Evolutionary conservation across 1,284 basidiomycete species (phyloP), one percentile per base, ranked within the genome.

Genomic region (Cryptococcus sp.): DNA sequence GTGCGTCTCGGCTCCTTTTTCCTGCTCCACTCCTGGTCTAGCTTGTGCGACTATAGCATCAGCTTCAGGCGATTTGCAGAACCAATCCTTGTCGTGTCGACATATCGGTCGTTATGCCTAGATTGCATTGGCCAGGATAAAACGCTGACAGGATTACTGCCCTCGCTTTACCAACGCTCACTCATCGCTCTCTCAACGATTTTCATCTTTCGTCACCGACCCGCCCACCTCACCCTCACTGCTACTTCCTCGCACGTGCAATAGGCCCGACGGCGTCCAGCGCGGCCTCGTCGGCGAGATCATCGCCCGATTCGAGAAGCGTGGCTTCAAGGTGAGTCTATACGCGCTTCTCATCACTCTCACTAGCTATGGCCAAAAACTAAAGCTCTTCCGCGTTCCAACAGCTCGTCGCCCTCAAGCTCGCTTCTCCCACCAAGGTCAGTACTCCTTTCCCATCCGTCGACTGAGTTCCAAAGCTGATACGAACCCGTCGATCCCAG

Each of bases 231-330:
- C 45, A 22, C 25, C 42, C 38, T 17, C n/a, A 27, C 45, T 25
- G 40, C 39, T 22, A 48, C 5, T 59, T 23, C 48, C 22, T 30
- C 55, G 25, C 49, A 22, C 35, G 54, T 46, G 38, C 48, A 25
- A 25, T 75, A 64, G 95, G 92, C 93, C 93, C 73, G 93, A 97
- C 82, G 93, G 93, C 79, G 94, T 97, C 83, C 91, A 96, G 83
- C 90, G 93, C 73, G 87, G 86, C 69, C 89, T 97, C 82, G 85
- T 95, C 78, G 93, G 94, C 78, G 88, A 93, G 82, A 93, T 95
- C 85, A 89, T 93, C 79, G 72, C 83, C 75, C 86, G 93, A 72
- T 97, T 97, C 81, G 93, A 97, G 85, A 86, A 89, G 82, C 91
- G 93, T 69, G 94, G 93, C 71, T 96, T 87, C 88, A 94, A 96